These are phyloP conservation scores for Ophidiomyces ophidiicola DNA, from an alignment of 2,329 filamentous ascomycete genomes.

Conservation along the genomic window DNA sequence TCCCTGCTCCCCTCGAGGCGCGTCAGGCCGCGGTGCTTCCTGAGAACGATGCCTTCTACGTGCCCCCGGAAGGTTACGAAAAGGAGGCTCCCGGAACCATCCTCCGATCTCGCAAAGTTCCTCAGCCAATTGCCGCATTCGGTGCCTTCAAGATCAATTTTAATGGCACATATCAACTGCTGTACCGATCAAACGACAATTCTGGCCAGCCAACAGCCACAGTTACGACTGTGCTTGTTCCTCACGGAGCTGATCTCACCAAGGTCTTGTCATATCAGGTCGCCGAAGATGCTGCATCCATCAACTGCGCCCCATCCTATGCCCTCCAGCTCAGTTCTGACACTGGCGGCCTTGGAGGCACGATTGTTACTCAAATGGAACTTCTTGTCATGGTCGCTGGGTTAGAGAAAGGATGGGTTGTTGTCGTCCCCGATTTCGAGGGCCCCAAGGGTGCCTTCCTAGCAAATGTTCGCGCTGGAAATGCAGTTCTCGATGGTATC, in stretches of 20 bases:
- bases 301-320: conserved; percentile 23
- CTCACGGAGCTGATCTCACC: conserved; percentile 22
- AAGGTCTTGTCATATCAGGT: conserved; percentile 36
- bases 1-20: conserved; percentile 1
- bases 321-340: conserved; percentile 28
- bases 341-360: conserved; percentile 26
- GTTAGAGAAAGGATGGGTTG: conserved; percentile 37
- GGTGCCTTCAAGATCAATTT: conserved; percentile 18
- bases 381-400: conserved; percentile 26
- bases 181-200: conserved; percentile 32
- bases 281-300: conserved; percentile 21
- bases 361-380: conserved; percentile 25
- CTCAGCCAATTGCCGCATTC: conserved; percentile 19
- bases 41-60: conserved; percentile 23
- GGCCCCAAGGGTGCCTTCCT: conserved; percentile 35
- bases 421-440: conserved; percentile 39
- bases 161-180: conserved; percentile 25
- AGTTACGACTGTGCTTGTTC: conserved; percentile 31
- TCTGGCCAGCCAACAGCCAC: conserved; percentile 27
- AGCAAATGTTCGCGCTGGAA: conserved; percentile 32
- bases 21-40: conserved; percentile 15
- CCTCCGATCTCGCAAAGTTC: conserved; percentile 19
- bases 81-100: conserved; percentile 20
- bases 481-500: conserved; percentile 35
- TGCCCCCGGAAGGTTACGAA: conserved; percentile 21